Percentiles rank a stretch among this genome's conserved stretches.
Evolutionary conservation across 257 asterid genomes (phyloP).

Genomic region (Galeopsis tetrahit): DNA sequence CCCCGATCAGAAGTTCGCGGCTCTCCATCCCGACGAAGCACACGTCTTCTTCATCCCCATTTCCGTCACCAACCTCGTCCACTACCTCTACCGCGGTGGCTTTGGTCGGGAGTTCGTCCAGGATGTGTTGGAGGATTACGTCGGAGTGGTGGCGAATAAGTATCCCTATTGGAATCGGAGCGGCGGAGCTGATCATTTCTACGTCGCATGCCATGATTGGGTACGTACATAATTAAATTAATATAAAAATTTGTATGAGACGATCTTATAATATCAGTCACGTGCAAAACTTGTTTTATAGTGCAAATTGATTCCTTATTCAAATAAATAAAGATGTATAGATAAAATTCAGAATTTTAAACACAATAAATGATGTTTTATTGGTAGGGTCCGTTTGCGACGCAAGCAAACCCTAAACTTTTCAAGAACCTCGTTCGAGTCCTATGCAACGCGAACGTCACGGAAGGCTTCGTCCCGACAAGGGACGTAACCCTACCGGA

Average conservation of each 20-base stretch:
- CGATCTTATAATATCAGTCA: no score
- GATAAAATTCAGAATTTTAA: no score
- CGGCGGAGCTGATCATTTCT: constrained; percentile 67
- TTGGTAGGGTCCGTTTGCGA: constrained; percentile 48
- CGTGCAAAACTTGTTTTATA: no score
- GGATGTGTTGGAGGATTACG: constrained; percentile 45
- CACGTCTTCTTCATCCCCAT: constrained; percentile 56
- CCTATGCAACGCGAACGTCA: constrained; percentile 66
- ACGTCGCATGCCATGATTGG: constrained; percentile 75
- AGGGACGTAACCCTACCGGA: constrained; percentile 65
- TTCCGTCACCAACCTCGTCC: constrained; percentile 42
- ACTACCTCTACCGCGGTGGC: constrained; percentile 43
- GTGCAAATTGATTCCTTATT: no score
- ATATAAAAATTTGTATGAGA: no score
- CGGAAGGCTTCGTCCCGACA: constrained; percentile 60
- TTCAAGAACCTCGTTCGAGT: constrained; percentile 52
- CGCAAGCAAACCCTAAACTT: constrained; percentile 37
- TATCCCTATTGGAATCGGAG: constrained; percentile 63
- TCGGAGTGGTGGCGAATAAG: constrained; percentile 39
- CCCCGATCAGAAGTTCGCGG: constrained; percentile 15
- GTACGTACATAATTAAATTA: constrained; percentile 27
- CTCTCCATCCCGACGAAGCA: constrained; percentile 52
- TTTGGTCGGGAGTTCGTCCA: constrained; percentile 39
- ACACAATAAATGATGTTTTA: no score
- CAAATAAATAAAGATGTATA: no score